Evolutionary conservation across 2,329 filamentous ascomycete species (phyloP).

Genomic region (Neopestalotiopsis sp.): DNA sequence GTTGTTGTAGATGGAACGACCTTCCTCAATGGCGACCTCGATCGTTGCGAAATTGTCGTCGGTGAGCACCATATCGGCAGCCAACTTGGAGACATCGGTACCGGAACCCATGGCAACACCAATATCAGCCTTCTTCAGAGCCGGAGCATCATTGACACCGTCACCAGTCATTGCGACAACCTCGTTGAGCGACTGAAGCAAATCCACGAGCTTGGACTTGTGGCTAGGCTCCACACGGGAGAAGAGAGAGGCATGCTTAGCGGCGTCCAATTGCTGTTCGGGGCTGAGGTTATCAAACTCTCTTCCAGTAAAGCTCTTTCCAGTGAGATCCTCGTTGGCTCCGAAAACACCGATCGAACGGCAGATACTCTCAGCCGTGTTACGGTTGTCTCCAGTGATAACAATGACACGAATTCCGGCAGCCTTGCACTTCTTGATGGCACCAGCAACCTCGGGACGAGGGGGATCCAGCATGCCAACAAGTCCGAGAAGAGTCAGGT

Average conservation of each 20-base stretch:
- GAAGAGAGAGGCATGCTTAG: constrained; percentile 87
- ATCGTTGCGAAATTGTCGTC: constrained; percentile 99
- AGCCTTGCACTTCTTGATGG: constrained; percentile 87
- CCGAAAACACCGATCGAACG: constrained; percentile 95
- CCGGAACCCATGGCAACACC: constrained; percentile 98
- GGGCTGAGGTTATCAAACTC: constrained; percentile 89
- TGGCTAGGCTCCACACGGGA: constrained; percentile 94
- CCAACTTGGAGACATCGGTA: constrained; percentile 95
- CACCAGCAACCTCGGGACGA: constrained; percentile 84
- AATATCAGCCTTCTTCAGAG: constrained; percentile 98
- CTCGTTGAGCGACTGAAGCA: constrained; percentile 89
- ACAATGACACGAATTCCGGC: constrained; percentile 97
- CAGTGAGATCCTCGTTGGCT: constrained; percentile 77
- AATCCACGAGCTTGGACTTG: constrained; percentile 97
- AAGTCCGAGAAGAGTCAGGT: constrained; percentile 91
- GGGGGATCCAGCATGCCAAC: constrained; percentile 97
- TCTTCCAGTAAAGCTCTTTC: constrained; percentile 94
- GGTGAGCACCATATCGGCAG: constrained; percentile 96
- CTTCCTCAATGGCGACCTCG: constrained; percentile 93
- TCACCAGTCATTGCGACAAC: constrained; percentile 99
- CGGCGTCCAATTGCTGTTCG: constrained; percentile 81
- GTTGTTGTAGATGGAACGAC: constrained; percentile 98
- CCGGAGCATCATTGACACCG: constrained; percentile 97
- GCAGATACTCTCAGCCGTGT: constrained; percentile 97
- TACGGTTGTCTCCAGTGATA: constrained; percentile 97